phyloP scores from a whole-genome alignment of 208 protist species.

The Leptomonas pyrrhocoris region DNA sequence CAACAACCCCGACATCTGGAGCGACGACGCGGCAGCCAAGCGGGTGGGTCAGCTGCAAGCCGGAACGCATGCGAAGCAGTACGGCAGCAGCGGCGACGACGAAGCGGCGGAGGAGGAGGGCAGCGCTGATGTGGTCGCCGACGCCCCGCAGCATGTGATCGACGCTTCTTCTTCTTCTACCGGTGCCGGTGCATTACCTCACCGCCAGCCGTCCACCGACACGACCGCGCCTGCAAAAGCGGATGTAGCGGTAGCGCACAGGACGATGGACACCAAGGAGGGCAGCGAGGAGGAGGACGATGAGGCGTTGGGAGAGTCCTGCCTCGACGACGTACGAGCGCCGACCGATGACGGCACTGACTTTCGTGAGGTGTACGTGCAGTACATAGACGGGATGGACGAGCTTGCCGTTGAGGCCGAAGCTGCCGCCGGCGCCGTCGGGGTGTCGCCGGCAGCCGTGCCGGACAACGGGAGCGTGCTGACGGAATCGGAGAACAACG shows the following conservation, averaged over 20 bases:
- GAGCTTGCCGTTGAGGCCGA: conserved; percentile 14
- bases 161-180: too few relatives aligned
- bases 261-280: not conserved
- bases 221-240: not conserved
- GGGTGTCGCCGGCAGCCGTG: not conserved
- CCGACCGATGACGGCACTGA: not conserved
- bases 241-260: not conserved
- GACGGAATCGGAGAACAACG: not conserved
- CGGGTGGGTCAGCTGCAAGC: not conserved
- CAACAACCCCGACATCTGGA: not conserved
- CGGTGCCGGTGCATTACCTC: not conserved
- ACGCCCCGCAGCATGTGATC: not conserved
- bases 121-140: not conserved
- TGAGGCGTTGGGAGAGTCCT: not conserved
- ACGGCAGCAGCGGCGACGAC: not conserved
- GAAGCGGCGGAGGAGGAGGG: not conserved
- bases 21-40: not conserved
- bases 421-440: not conserved
- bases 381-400: conserved; percentile 23
- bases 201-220: not conserved
- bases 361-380: conserved; percentile 3
- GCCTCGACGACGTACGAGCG: conserved; percentile 8
- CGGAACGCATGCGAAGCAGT: not conserved
- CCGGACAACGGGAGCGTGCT: not conserved
- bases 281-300: not conserved